Percentiles rank a stretch among this genome's conserved stretches.
Evolutionary conservation across 2,329 filamentous ascomycete species (phyloP).

Genomic region (Verticillium alfalfae): DNA sequence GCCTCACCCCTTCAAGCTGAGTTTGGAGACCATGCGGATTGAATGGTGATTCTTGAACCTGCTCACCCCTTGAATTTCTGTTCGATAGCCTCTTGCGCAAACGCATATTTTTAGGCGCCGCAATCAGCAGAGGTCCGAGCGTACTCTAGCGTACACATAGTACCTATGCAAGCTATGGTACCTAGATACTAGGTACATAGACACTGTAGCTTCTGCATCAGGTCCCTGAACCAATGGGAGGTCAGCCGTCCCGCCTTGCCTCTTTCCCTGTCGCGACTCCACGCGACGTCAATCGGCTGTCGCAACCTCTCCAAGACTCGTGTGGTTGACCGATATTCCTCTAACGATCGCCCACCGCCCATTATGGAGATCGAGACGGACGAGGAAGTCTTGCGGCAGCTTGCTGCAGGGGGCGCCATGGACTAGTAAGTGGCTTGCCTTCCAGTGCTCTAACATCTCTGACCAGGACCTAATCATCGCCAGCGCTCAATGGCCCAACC

Average conservation of each 20-base stretch:
- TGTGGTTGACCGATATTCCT: not conserved
- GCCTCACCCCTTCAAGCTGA: no score
- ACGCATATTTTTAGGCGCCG: no score
- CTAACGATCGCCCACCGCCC: conserved; percentile 1
- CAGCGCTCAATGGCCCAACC: conserved; percentile 64
- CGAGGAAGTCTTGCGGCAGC: conserved; percentile 39
- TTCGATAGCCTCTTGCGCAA: no score
- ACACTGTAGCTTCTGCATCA: not conserved
- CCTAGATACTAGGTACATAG: no score
- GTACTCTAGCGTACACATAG: no score
- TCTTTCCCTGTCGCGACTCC: not conserved
- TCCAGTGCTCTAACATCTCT: not conserved
- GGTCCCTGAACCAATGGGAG: not conserved
- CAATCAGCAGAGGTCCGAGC: no score
- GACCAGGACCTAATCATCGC: conserved; percentile 9
- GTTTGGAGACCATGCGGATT: no score
- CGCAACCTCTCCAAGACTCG: not conserved
- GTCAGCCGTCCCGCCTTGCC: not conserved
- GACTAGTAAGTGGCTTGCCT: conserved; percentile 43
- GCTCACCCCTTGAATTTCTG: no score
- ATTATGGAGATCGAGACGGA: conserved; percentile 53
- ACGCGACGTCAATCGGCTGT: not conserved
- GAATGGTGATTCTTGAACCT: no score
- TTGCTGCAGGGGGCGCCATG: conserved; percentile 48
- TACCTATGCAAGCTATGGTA: no score